Evolutionary conservation across 2,329 filamentous ascomycete genomes (phyloP).

Genomic region (Cladobotryum protrusum): DNA sequence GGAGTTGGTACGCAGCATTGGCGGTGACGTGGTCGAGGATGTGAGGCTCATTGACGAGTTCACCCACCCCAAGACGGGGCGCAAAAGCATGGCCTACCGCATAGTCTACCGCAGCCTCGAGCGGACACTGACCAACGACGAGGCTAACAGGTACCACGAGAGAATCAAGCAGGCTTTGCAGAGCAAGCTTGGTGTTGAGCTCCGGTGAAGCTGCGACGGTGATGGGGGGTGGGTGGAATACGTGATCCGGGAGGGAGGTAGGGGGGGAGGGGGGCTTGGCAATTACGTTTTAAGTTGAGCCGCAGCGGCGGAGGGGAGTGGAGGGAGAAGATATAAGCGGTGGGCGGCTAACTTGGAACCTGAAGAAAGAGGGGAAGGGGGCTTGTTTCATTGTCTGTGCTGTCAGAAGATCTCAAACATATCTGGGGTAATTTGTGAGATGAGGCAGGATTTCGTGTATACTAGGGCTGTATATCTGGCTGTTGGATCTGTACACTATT

Average conservation of each 20-base stretch:
- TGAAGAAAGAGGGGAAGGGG: too few relatives aligned
- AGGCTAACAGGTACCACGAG: slow-evolving; percentile 72
- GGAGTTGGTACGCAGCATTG: slow-evolving; percentile 82
- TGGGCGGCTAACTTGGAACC: too few relatives aligned
- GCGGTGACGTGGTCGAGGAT: slow-evolving; percentile 81
- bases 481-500: too few relatives aligned
- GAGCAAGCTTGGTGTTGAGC: slow-evolving; percentile 67
- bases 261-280: too few relatives aligned
- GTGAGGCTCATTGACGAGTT: slow-evolving; percentile 82
- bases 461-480: too few relatives aligned
- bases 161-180: slow-evolving; percentile 60
- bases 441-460: too few relatives aligned
- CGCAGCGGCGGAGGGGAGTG: too few relatives aligned
- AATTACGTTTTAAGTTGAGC: too few relatives aligned
- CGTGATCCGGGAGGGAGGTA: neutral
- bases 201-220: slow-evolving; percentile 21
- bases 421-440: too few relatives aligned
- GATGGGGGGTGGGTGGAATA: neutral
- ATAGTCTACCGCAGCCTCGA: slow-evolving; percentile 92
- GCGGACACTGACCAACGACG: slow-evolving; percentile 77
- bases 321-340: too few relatives aligned
- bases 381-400: too few relatives aligned
- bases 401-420: too few relatives aligned
- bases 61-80: slow-evolving; percentile 74
- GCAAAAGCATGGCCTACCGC: slow-evolving; percentile 82